Evolutionary conservation across 495 filamentous ascomycete genomes (phyloP).

Genomic region (Chaetomium fimeti): DNA sequence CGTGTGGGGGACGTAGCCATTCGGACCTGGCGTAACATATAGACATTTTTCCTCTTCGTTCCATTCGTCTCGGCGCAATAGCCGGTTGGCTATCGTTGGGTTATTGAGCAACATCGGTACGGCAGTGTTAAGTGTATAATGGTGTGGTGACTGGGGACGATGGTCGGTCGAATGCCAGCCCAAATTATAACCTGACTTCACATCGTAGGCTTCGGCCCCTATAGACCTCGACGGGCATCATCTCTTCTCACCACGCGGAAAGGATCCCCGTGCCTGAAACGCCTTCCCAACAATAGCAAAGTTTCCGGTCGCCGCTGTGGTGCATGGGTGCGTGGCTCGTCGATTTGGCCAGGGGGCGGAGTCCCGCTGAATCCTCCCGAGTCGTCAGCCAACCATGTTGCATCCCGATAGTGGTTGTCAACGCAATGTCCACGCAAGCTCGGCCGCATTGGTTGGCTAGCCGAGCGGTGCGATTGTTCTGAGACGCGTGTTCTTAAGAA

Average conservation of each 20-base stretch:
- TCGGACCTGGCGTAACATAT: constrained; percentile 40
- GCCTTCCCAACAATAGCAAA: no score
- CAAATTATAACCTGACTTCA: no score
- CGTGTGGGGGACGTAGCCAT: constrained; percentile 42
- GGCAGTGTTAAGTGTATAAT: background rate
- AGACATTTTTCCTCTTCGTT: constrained; percentile 25
- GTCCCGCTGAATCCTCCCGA: background rate
- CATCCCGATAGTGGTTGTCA: background rate
- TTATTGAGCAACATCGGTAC: background rate
- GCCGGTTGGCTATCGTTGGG: background rate
- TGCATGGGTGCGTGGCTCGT: no score
- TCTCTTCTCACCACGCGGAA: no score
- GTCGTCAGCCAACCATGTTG: background rate
- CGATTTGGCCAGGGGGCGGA: background rate
- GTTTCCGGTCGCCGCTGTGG: no score
- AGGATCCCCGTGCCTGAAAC: no score
- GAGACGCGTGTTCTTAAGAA: background rate
- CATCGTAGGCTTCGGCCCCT: no score
- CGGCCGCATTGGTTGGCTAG: background rate
- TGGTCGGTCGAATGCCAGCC: background rate
- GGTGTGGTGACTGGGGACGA: background rate
- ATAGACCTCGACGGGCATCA: no score
- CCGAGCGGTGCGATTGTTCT: background rate
- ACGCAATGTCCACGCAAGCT: constrained; percentile 12
- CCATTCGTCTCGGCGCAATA: background rate